Conservation (phyloP, 768 basidiomycete genomes). For the Mycena filopes region DNA sequence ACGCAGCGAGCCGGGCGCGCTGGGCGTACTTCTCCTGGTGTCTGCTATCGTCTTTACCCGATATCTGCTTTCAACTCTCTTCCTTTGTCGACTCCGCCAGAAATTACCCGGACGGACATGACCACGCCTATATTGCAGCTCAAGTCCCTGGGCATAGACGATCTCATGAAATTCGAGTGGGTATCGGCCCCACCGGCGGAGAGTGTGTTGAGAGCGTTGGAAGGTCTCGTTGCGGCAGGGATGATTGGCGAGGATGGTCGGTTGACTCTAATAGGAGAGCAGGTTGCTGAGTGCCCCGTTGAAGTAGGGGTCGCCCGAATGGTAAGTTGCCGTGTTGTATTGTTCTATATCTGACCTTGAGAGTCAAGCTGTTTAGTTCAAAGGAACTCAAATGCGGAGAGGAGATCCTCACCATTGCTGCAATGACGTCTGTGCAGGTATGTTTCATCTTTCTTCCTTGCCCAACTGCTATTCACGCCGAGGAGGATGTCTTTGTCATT, state of each 20-base stretch:
- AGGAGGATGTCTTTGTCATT: slow-evolving; percentile 89
- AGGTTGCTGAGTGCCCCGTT: slow-evolving; percentile 93
- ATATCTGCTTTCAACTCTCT: slow-evolving; percentile 68
- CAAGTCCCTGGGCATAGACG: slow-evolving; percentile 94
- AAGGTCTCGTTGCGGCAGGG: slow-evolving; percentile 81
- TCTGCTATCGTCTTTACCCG: slow-evolving; percentile 93
- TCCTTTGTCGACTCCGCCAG: slow-evolving; percentile 80
- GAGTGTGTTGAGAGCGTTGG: slow-evolving; percentile 85
- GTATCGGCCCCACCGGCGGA: slow-evolving; percentile 89
- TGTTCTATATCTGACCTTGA: neutral
- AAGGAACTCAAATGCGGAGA: slow-evolving; percentile 91
- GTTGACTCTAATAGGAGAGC: slow-evolving; percentile 79
- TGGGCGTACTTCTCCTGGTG: slow-evolving; percentile 90
- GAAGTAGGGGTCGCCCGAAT: slow-evolving; percentile 95
- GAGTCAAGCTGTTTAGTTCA: slow-evolving; percentile 81
- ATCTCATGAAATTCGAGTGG: slow-evolving; percentile 97
- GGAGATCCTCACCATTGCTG: slow-evolving; percentile 94
- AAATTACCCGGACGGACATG: slow-evolving; percentile 92
- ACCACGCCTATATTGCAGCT: slow-evolving; percentile 92
- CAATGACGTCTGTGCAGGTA: slow-evolving; percentile 94
- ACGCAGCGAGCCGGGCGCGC: slow-evolving; percentile 95
- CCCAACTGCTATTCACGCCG: slow-evolving; percentile 5
- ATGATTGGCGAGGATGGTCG: slow-evolving; percentile 88
- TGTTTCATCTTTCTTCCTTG: slow-evolving; percentile 13
- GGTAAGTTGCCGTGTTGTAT: slow-evolving; percentile 57